Base-by-base conservation (phyloP, 768 basidiomycete genomes). In the Hysterangium stoloniferum region DNA sequence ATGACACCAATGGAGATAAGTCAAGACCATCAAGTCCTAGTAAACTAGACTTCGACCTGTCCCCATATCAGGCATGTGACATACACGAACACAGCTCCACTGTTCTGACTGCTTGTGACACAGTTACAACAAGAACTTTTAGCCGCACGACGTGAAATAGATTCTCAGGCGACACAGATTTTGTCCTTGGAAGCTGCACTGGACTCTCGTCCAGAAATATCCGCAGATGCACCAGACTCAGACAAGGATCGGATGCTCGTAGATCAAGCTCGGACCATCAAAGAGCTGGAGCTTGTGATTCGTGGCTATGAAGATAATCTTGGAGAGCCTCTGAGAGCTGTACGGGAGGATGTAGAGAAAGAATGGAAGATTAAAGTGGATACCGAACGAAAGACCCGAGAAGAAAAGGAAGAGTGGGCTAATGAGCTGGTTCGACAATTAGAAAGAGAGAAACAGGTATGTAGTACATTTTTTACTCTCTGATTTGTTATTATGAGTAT, bases 101-200 rank as follows among this genome's bases (percentile, higher is more conserved):
- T n/a, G n/a, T n/a, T n/a, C n/a, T n/a, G n/a, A n/a, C n/a, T n/a
- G n/a, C 22, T 3, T 8, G 3, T 7, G 9, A 25, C 22, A 25
- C 51, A 91, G 82, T 73, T 95, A 1, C 90, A 93, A 69, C 87
- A 94, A 72, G 88, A 93, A 54, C 77, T 95, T 15, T 80, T 94
- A 15, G 72, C 80, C 0, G 81, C 89, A 1, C 77, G 86, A 24
- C 75, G 81, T 17, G 79, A 92, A 56, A 66, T 95, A 31, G 85
- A 91, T 36, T 78, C 84, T 0, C 91, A 95, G 58, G 76, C 82
- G 0, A 82, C 76, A 6, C 88, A 94, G 58, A 89, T 95, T 42
- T 73, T 91, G 2, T 86, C 88, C 0, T 75, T 95, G 3, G 87
- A 93, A 63, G 81, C 79, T 0, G 79, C 88, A 0, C 72, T 95